Evolutionary conservation across 2,329 filamentous ascomycete genomes (phyloP), one percentile per base, ranked within the genome.

Genomic region (Fusarium transvaalense): DNA sequence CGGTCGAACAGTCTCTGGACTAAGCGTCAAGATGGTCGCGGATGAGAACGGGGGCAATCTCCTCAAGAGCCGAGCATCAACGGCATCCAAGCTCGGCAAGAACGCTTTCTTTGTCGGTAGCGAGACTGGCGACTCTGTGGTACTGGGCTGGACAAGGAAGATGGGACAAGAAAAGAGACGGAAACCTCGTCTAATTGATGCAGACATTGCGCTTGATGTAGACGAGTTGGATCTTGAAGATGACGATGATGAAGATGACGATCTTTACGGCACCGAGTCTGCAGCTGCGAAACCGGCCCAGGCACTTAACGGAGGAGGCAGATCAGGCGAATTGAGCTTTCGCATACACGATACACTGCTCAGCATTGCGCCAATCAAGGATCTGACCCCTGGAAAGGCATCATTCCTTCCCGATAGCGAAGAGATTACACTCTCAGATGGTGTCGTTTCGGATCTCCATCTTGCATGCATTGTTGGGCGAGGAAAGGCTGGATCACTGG

Each of bases 1-100:
- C 76, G 96, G 97, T 17, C 88, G 96, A 56, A 97, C 92, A 4
- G 93, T 99, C 3, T 97, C 94, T 27, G 94, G 93, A 2, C 84
- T 99, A 64, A 88, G 86, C n/a, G 81, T 99, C 54, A 89, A 88
- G 66, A 79, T 87, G 38, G 83, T 97, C 7, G 76, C 86, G 6
- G 74, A 81, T 38, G 88, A 92, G 55, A 83, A 86, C 25, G 91
- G 92, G 12, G 91, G 91, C 10, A 77, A 80, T 31, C 65, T 92
- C 12, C 76, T 97, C 60, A 85, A 85, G 48, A 85, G 86, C 41
- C 82, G 85, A 23, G 86, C 90, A 27, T 91, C 93, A 2, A 94
- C 92, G 64, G 85, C 93, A 3, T 88, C 89, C 25, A 87, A 85
- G 54, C 77, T 98, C 5, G 87, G 88, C 6, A 87, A 88, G 55